Evolutionary conservation across 306 rosid genomes (phyloP).

Genomic region (Lablab purpureus): DNA sequence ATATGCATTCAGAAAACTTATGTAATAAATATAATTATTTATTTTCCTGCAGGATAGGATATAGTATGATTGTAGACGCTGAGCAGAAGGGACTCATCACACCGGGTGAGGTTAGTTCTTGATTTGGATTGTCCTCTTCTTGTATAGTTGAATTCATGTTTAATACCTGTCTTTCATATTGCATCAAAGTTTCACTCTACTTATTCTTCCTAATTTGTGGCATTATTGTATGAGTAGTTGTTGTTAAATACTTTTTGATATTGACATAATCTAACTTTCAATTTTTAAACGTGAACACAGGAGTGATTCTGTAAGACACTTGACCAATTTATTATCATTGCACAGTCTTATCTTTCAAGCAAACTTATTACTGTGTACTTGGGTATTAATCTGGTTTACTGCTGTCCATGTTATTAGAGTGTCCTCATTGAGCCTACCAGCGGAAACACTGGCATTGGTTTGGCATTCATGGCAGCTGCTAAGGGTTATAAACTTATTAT

Average conservation of each 20-base stretch:
- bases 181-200: slow-evolving; percentile 28
- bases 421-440: slow-evolving; percentile 89
- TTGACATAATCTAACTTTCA: background rate
- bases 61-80: slow-evolving; percentile 84
- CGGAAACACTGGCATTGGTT: slow-evolving; percentile 91
- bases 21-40: slow-evolving; percentile 5
- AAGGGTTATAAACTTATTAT: slow-evolving; percentile 86
- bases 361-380: background rate
- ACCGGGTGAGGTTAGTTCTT: slow-evolving; percentile 77
- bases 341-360: background rate
- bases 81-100: slow-evolving; percentile 72
- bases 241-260: slow-evolving; percentile 7
- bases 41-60: slow-evolving; percentile 72
- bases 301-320: slow-evolving; percentile 1
- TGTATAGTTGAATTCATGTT: slow-evolving; percentile 15
- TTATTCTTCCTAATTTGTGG: background rate
- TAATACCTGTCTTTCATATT: background rate
- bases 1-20: slow-evolving; percentile 9
- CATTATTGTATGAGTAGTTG: background rate
- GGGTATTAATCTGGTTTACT: slow-evolving; percentile 30
- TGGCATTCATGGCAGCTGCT: slow-evolving; percentile 95
- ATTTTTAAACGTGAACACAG: slow-evolving; percentile 12
- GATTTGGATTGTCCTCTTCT: slow-evolving; percentile 29
- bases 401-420: slow-evolving; percentile 61
- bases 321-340: background rate